Conservation (phyloP, 2,329 filamentous ascomycete genomes). For the Xylariales sp. region DNA sequence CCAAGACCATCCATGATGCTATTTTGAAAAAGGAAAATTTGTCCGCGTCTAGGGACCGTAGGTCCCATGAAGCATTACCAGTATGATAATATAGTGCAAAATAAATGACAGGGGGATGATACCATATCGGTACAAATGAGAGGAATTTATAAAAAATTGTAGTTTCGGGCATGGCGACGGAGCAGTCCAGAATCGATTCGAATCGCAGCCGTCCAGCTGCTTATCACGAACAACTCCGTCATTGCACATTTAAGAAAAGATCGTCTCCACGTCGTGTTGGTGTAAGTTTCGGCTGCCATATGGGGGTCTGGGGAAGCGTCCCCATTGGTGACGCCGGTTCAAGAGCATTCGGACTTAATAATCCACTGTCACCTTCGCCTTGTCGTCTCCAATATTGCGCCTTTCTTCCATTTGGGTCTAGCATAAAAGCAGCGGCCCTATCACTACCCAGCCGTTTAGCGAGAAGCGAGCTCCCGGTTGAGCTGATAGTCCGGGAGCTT, state of each 20-base stretch:
- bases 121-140: conserved; percentile 17
- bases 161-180: not conserved
- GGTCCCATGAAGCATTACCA: conserved; percentile 19
- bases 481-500: conserved; percentile 46
- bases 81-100: conserved; percentile 21
- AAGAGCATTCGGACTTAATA: conserved; percentile 42
- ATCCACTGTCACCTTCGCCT: conserved; percentile 26
- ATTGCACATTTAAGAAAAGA: conserved; percentile 69
- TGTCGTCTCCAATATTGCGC: conserved; percentile 45
- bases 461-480: conserved; percentile 58
- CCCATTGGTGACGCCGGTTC: conserved; percentile 40
- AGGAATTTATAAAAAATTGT: not conserved
- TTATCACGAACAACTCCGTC: conserved; percentile 20
- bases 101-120: conserved; percentile 10
- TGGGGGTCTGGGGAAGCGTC: conserved; percentile 60
- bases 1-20: conserved; percentile 12
- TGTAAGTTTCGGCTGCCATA: conserved; percentile 73
- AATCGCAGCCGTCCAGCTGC: not conserved
- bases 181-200: not conserved
- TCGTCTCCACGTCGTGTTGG: conserved; percentile 75
- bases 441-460: conserved; percentile 64
- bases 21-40: conserved; percentile 19
- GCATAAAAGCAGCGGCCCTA: conserved; percentile 60
- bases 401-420: conserved; percentile 47
- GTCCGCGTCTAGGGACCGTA: not conserved